Conservation (phyloP, 257 asterid genomes). For the Mentha longifolia region DNA sequence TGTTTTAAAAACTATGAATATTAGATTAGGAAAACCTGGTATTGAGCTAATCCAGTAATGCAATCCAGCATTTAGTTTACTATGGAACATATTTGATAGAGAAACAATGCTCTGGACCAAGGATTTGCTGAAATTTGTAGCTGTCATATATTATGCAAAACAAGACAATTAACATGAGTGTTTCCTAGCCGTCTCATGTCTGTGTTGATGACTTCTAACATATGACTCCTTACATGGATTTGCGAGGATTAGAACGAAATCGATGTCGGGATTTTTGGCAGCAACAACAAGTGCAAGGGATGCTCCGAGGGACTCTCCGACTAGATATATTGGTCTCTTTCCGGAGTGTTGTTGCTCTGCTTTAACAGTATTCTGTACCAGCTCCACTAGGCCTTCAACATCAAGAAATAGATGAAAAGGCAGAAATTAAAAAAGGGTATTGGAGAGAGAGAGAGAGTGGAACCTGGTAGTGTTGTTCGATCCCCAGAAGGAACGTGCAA, state of each 20-base stretch:
- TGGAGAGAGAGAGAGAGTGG: no score
- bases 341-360: constrained; percentile 40
- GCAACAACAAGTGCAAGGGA: constrained; percentile 65
- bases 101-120: constrained; percentile 40
- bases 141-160: constrained; percentile 38
- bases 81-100: constrained; percentile 39
- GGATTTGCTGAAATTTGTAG: constrained; percentile 50
- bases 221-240: constrained; percentile 50
- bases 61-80: constrained; percentile 39
- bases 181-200: no score
- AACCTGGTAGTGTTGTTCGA: constrained; percentile 54
- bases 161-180: no score
- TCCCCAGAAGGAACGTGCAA: constrained; percentile 57
- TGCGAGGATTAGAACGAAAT: constrained; percentile 54
- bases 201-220: not conserved
- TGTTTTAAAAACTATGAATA: not conserved
- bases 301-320: constrained; percentile 67
- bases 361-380: constrained; percentile 51
- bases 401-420: constrained; percentile 1
- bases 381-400: constrained; percentile 26
- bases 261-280: constrained; percentile 53
- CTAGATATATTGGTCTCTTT: constrained; percentile 53
- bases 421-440: no score
- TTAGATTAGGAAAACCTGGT: constrained; percentile 41
- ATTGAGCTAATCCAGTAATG: constrained; percentile 39